Base-by-base conservation (phyloP, 306 rosid species). In the Lithocarpus polystachyus region DNA sequence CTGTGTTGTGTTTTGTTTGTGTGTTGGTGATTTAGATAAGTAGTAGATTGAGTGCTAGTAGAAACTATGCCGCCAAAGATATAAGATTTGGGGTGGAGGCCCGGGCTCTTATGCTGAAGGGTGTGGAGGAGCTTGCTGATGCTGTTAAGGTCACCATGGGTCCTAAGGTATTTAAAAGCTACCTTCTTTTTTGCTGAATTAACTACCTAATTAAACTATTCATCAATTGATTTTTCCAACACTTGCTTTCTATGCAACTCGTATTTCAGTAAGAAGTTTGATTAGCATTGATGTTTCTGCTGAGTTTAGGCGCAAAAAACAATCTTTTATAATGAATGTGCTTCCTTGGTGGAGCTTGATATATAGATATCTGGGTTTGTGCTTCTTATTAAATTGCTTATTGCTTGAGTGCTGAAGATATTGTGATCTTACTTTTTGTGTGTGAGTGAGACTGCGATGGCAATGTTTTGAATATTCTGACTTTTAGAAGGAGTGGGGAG, bases 111-210 rank as follows among this genome's bases (percentile, higher is more conserved):
- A 94, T 95, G 97, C 99, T 95, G 52, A 92, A 76, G 88, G 99
- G 99, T 77, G 95, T 95, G 19, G 98, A 91, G 82, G 99, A 95
- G 53, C 97, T 95, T 56, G 97, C 98, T 0, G 97, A 95, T 65
- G 99, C 99, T 13, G 99, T 92, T 68, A 91, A 86, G 89, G 96
- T 95, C 68, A 95, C 99, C 67, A 95, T 95, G 98, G 99, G 99
- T 74, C 99, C 98, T 33, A 95, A 95, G 97, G 99, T 94, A 45
- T 57, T n/a, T 40, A 40, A 40, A 8, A 40, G 45, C 45, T 40
- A 40, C 45, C 45, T 40, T 40, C 45, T 40, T 40, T 8, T 37
- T 40, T 40, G 2, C 45, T 0, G 45, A 40, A 40, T 8, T 40
- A 40, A 7, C 40, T 6, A 65, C 15, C 37, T 3, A 26, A 68